Percentiles rank a stretch among this genome's conserved stretches.
Evolutionary conservation across 768 basidiomycete species (phyloP).

Genomic region (Agrocybe pediades): DNA sequence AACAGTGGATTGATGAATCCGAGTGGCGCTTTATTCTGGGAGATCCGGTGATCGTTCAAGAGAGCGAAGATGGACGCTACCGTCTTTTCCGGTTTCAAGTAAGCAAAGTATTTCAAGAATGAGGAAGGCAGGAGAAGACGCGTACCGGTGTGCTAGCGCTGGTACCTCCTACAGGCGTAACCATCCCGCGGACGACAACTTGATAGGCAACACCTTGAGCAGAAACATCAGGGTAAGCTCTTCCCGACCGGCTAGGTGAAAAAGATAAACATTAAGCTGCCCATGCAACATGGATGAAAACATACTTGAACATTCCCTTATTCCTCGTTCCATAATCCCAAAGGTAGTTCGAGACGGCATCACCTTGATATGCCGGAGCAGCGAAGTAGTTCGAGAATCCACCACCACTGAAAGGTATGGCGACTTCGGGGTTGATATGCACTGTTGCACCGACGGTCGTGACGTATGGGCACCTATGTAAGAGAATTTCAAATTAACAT

Average conservation of each 20-base stretch:
- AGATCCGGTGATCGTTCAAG: constrained; percentile 53
- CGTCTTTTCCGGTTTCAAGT: constrained; percentile 20
- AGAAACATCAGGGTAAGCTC: constrained; percentile 52
- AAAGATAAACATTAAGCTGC: not conserved
- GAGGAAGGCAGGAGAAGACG: not conserved
- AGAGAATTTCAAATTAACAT: not conserved
- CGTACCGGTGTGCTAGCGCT: constrained; percentile 40
- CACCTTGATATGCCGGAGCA: constrained; percentile 38
- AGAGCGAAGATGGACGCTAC: constrained; percentile 50
- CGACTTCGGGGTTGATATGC: constrained; percentile 38
- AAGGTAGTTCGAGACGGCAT: constrained; percentile 40
- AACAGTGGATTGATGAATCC: constrained; percentile 49
- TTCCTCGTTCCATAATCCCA: constrained; percentile 38
- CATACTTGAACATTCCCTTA: constrained; percentile 43
- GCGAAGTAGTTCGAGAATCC: constrained; percentile 48
- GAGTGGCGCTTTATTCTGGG: constrained; percentile 37
- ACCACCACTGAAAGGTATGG: constrained; percentile 47
- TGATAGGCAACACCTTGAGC: constrained; percentile 41
- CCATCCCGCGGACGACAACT: constrained; percentile 33
- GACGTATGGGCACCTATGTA: constrained; percentile 42
- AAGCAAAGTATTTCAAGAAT: not conserved
- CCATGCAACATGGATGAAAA: not conserved
- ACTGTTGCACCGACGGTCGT: constrained; percentile 52
- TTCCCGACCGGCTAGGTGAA: constrained; percentile 20
- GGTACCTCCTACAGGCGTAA: constrained; percentile 44